phyloP scores from a whole-genome alignment of 768 basidiomycete genomes.

The Crepidotus variabilis region DNA sequence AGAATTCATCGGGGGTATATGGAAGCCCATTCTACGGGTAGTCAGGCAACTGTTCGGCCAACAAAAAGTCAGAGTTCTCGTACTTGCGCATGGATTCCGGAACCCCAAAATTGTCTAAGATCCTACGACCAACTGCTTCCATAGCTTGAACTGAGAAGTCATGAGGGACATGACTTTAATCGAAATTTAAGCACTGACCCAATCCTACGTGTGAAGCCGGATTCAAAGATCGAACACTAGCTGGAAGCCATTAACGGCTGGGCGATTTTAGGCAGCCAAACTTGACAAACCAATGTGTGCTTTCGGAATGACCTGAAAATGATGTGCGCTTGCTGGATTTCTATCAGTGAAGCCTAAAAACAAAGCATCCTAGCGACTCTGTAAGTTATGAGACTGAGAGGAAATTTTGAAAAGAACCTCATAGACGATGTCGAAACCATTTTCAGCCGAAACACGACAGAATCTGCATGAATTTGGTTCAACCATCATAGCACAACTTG shows the following conservation, averaged over 20 bases:
- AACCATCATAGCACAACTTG: neutral
- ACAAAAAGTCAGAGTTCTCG: conserved; percentile 5
- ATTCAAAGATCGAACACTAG: conserved; percentile 47
- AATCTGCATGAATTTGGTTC: conserved; percentile 31
- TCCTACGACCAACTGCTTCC: conserved; percentile 41
- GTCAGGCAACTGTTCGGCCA: conserved; percentile 8
- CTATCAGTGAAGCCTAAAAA: conserved; percentile 52
- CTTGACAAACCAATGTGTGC: conserved; percentile 41
- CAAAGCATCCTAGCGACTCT: conserved; percentile 32
- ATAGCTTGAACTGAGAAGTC: conserved; percentile 26
- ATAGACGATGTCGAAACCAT: conserved; percentile 46
- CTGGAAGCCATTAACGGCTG: conserved; percentile 28
- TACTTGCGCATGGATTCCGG: conserved; percentile 43
- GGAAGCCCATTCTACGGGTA: conserved; percentile 65
- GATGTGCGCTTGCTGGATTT: conserved; percentile 44
- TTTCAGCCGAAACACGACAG: conserved; percentile 37
- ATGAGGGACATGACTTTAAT: neutral
- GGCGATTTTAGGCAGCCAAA: neutral
- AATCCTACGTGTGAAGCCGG: conserved; percentile 31
- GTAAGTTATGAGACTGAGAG: neutral
- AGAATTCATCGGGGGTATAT: conserved; percentile 76
- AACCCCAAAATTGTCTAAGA: conserved; percentile 48
- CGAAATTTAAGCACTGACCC: neutral
- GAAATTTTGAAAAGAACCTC: conserved; percentile 31
- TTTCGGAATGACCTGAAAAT: conserved; percentile 51